Conservation (phyloP, 805 yeast species). For the Yamadazyma olivae region DNA sequence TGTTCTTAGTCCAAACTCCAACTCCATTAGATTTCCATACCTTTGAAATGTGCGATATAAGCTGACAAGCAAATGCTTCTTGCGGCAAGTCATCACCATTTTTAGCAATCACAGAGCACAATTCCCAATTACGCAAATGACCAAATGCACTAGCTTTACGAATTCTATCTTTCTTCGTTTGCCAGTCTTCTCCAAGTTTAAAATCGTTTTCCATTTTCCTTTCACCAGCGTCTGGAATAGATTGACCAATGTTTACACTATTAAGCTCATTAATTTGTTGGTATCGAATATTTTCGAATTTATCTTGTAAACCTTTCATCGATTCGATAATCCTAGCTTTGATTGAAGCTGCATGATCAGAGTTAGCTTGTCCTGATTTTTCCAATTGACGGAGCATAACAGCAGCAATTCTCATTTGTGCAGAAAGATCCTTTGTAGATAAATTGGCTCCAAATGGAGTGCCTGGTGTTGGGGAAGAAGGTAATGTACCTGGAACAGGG, state of each 20-base stretch:
- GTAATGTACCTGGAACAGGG: neutral
- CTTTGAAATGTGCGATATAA: constrained; percentile 81
- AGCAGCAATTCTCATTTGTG: constrained; percentile 92
- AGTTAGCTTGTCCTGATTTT: constrained; percentile 56
- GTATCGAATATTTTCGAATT: constrained; percentile 37
- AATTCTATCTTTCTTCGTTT: constrained; percentile 73
- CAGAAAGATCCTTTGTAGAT: constrained; percentile 18
- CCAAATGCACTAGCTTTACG: constrained; percentile 78
- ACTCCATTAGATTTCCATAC: constrained; percentile 74
- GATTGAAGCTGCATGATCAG: constrained; percentile 34
- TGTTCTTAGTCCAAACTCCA: constrained; percentile 86
- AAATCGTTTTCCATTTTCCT: constrained; percentile 90
- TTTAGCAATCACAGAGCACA: constrained; percentile 92
- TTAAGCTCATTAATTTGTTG: constrained; percentile 45
- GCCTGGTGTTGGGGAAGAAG: neutral
- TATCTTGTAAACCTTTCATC: constrained; percentile 36
- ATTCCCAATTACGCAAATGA: constrained; percentile 87
- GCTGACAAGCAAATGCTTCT: constrained; percentile 96
- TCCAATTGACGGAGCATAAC: constrained; percentile 92
- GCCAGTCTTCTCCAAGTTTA: constrained; percentile 95
- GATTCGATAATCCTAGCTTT: constrained; percentile 26
- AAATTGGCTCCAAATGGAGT: neutral
- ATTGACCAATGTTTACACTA: constrained; percentile 53
- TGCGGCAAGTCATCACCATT: constrained; percentile 95
- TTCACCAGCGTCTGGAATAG: constrained; percentile 60